These are phyloP conservation scores for Fusarium bactridioides DNA, from an alignment of 2,329 filamentous ascomycete genomes.

Conservation along the genomic window DNA sequence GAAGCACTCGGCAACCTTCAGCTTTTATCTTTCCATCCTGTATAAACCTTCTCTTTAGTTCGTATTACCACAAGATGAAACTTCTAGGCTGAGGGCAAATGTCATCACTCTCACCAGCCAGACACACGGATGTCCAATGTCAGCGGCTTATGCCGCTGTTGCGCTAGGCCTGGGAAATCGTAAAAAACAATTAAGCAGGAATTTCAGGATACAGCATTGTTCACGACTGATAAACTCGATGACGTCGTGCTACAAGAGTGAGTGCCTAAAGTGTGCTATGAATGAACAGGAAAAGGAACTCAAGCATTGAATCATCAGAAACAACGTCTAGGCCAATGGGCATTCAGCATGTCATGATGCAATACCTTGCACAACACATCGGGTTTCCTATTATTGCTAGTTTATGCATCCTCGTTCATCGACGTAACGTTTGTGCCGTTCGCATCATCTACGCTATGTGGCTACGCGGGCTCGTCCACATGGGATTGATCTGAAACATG, in stretches of 20 bases:
- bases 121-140: not conserved
- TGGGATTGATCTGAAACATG: constrained; percentile 27
- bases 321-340: not conserved
- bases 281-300: not conserved
- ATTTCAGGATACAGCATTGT: not conserved
- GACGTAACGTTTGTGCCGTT: not conserved
- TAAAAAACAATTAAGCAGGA: not conserved
- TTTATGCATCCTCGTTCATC: not conserved
- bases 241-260: not conserved
- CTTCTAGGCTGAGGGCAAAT: not conserved
- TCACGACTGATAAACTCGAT: not conserved
- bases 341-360: not conserved
- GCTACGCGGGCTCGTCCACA: not conserved
- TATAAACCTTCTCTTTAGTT: not conserved
- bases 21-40: not conserved
- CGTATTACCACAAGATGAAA: not conserved
- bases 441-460: not conserved
- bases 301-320: not conserved
- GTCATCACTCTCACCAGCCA: not conserved
- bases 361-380: not conserved
- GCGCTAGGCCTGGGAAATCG: not conserved
- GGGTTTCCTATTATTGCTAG: not conserved
- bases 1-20: not conserved
- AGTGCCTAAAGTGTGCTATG: not conserved
- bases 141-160: not conserved